These are phyloP conservation scores for Candida dajiaensis DNA, from an alignment of 805 yeast genomes.

Conservation along the genomic window DNA sequence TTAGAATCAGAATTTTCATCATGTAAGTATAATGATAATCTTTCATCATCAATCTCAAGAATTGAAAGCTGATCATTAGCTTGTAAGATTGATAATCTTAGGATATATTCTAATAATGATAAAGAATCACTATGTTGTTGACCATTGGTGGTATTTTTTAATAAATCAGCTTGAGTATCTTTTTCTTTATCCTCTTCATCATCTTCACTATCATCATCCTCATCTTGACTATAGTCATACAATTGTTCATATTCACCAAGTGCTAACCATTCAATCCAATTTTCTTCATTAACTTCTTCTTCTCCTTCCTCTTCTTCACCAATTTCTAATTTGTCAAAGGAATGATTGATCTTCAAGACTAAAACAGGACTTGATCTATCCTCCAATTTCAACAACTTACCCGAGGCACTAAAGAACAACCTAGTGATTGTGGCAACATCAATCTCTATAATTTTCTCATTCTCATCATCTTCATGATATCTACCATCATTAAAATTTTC, in stretches of 20 bases:
- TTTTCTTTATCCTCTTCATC: conserved; percentile 8
- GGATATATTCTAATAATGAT: conserved; percentile 36
- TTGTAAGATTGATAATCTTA: conserved; percentile 56
- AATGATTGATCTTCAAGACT: conserved; percentile 43
- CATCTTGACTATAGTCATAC: conserved; percentile 17
- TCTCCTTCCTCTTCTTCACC: conserved; percentile 20
- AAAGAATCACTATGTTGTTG: not conserved
- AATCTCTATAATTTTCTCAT: conserved; percentile 30
- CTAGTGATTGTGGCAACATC: conserved; percentile 39
- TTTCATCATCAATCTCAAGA: conserved; percentile 57
- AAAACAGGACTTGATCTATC: conserved; percentile 61
- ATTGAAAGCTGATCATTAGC: conserved; percentile 50
- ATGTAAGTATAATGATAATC: conserved; percentile 50
- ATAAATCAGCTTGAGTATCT: not conserved
- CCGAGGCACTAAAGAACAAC: conserved; percentile 66
- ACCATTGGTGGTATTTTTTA: not conserved
- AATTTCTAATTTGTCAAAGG: conserved; percentile 13
- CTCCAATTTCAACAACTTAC: conserved; percentile 54
- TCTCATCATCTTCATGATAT: conserved; percentile 56
- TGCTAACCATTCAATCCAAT: conserved; percentile 43
- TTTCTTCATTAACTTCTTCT: conserved; percentile 5
- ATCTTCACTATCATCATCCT: conserved; percentile 17
- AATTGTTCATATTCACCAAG: conserved; percentile 37
- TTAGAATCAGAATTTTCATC: conserved; percentile 39
- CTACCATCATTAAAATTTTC: conserved; percentile 57